Percentiles rank a stretch among this genome's conserved stretches.
Evolutionary conservation across 208 protist genomes (phyloP).

Genomic region (Phytomonas francai): DNA sequence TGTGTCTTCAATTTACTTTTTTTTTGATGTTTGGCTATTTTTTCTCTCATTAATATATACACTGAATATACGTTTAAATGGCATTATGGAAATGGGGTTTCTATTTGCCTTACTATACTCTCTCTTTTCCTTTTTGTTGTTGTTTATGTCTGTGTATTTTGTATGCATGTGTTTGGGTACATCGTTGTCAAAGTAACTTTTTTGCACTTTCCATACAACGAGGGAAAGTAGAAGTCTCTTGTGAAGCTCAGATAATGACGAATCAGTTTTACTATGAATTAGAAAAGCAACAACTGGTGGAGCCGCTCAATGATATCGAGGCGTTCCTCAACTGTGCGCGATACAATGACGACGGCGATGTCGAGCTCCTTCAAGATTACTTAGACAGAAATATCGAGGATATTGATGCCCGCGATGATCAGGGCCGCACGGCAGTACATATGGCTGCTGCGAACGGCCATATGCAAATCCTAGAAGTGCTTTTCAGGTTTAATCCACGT

Average conservation of each 20-base stretch:
- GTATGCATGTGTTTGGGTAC: slow-evolving; percentile 1
- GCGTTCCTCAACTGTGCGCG: slow-evolving; percentile 80
- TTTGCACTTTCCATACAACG: background rate
- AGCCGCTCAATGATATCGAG: slow-evolving; percentile 50
- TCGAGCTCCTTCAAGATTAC: slow-evolving; percentile 31
- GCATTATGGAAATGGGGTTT: background rate
- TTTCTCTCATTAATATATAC: slow-evolving; percentile 1
- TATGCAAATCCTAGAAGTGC: slow-evolving; percentile 58
- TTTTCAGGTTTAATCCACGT: slow-evolving; percentile 47
- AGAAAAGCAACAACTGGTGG: slow-evolving; percentile 32
- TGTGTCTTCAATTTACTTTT: slow-evolving; percentile 1
- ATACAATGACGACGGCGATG: slow-evolving; percentile 77
- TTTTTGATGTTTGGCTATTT: slow-evolving; percentile 4
- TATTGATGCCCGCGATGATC: slow-evolving; percentile 52
- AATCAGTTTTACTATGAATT: slow-evolving; percentile 15
- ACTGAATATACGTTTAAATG: background rate
- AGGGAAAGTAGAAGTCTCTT: background rate
- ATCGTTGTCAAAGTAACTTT: background rate
- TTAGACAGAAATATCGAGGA: slow-evolving; percentile 36
- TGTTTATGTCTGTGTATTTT: slow-evolving; percentile 3
- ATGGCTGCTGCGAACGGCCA: slow-evolving; percentile 85
- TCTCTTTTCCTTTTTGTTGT: slow-evolving; percentile 9
- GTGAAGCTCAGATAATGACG: background rate
- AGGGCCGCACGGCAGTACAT: slow-evolving; percentile 78
- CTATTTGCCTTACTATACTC: background rate